These are phyloP conservation scores for Scalesia atractyloides DNA, from an alignment of 129 eudicot species.

Conservation along the genomic window DNA sequence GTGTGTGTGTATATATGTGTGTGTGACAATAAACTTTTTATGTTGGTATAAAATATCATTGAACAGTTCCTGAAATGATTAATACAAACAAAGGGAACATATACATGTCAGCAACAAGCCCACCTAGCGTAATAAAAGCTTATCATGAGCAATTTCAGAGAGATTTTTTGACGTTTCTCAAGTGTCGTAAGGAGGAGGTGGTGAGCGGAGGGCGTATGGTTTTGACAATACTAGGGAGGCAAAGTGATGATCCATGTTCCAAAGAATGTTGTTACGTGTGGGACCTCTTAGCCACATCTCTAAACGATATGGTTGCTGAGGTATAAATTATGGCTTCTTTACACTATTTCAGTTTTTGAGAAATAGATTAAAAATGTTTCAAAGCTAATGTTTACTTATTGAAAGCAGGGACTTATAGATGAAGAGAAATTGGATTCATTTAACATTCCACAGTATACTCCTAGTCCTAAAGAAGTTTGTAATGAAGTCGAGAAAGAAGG, in stretches of 20 bases:
- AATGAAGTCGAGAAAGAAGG: constrained; percentile 50
- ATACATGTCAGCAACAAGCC: constrained; percentile 34
- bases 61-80: constrained; percentile 54
- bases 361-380: not conserved
- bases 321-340: constrained; percentile 22
- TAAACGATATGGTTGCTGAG: constrained; percentile 54
- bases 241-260: constrained; percentile 51
- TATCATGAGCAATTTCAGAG: too few relatives aligned
- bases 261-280: constrained; percentile 59
- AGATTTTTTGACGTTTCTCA: constrained; percentile 32
- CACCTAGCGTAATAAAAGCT: too few relatives aligned
- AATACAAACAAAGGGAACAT: constrained; percentile 59
- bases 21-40: not conserved
- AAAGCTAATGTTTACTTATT: not conserved
- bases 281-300: constrained; percentile 32
- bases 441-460: constrained; percentile 45
- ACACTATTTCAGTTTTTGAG: not conserved
- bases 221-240: constrained; percentile 64
- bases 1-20: too few relatives aligned
- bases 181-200: constrained; percentile 58
- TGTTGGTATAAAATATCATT: not conserved
- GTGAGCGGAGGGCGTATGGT: constrained; percentile 73
- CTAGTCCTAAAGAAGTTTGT: constrained; percentile 40
- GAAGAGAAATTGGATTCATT: constrained; percentile 41
- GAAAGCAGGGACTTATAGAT: constrained; percentile 38